These are phyloP conservation scores for Pseudogymnoascus sp. DNA, from an alignment of 2,329 filamentous ascomycete species.

Conservation along the genomic window DNA sequence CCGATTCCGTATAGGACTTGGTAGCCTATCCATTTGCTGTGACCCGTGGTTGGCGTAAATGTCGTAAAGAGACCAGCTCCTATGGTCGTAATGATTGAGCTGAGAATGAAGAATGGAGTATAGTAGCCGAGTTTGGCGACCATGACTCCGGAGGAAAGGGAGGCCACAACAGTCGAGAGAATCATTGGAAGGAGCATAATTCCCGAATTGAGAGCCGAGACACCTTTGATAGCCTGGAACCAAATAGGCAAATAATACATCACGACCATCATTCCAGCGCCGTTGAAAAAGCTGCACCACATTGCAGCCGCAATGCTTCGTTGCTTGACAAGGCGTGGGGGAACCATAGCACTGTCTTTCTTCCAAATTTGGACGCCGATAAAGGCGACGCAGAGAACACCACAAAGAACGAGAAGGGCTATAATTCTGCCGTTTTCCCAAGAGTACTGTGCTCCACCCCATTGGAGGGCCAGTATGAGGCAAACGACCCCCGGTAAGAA, in stretches of 20 bases:
- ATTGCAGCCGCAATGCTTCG: conserved; percentile 29
- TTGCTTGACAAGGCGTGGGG: conserved; percentile 30
- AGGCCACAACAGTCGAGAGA: conserved; percentile 25
- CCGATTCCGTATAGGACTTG: conserved; percentile 15
- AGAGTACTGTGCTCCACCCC: conserved; percentile 39
- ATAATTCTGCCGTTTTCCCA: conserved; percentile 30
- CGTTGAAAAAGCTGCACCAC: conserved; percentile 30
- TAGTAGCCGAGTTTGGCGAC: conserved; percentile 28
- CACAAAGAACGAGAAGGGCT: conserved; percentile 26
- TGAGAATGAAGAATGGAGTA: conserved; percentile 23
- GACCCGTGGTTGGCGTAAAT: conserved; percentile 27
- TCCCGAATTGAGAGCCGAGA: conserved; percentile 33
- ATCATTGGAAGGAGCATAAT: conserved; percentile 31
- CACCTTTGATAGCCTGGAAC: conserved; percentile 39
- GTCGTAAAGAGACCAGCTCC: conserved; percentile 35
- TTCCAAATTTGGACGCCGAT: conserved; percentile 10
- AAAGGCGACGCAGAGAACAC: conserved; percentile 22
- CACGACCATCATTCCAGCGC: conserved; percentile 24
- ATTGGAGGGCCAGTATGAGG: conserved; percentile 28
- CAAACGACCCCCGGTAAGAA: conserved; percentile 27
- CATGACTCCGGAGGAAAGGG: conserved; percentile 27
- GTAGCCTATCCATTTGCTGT: conserved; percentile 31
- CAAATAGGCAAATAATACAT: conserved; percentile 39
- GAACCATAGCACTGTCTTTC: conserved; percentile 28
- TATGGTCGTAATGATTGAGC: conserved; percentile 26